Base-by-base conservation (phyloP, 257 asterid species). In the Asclepias syriaca region DNA sequence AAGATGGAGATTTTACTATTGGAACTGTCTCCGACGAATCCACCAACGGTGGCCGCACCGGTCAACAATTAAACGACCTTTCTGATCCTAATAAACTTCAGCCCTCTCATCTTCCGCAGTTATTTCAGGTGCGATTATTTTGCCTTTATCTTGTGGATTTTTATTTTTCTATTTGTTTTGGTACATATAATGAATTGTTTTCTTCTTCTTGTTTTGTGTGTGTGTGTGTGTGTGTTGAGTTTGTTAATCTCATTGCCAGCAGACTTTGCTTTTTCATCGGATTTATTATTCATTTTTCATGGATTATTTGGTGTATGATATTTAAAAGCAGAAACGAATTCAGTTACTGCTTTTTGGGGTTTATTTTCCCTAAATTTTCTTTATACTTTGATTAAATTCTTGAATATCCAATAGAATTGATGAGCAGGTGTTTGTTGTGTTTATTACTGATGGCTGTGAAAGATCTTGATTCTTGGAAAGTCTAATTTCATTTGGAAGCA, bases 61-160 rank as follows among this genome's bases (percentile, higher is more conserved):
- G 22, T 57, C 59, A 24, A 27, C 66, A 55, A 66, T 13, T 54
- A 66, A 55, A 75, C 21, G 49, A 75, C 24, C 72, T 69, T 12
- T 86, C 82, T 71, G 66, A 75, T 63, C 74, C 86, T 11, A 46
- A 40, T 40, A 78, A 59, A 43, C 78, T 77, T 14, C 85, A 85
- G 53, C 79, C 91, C 4, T 74, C 87, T 29, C 77, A 84, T 77
- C 88, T 90, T 48, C 86, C 85, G 66, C 78, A 82, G 72, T 80
- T 87, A 71, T 92, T 88, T 78, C 90, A 87, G 97, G 98, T 91
- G 54, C 2, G 3, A 16, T 8, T 19, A 6, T 51, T 57, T 22
- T 59, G n/a, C 34, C 34, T 29, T 29, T 29, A 29, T 29, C 34
- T 29, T 29, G 34, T 29, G 34, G 34, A 29, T 29, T 29, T 29